phyloP scores from a whole-genome alignment of 441 rosid species.

The Cnidoscolus chayamansa region DNA sequence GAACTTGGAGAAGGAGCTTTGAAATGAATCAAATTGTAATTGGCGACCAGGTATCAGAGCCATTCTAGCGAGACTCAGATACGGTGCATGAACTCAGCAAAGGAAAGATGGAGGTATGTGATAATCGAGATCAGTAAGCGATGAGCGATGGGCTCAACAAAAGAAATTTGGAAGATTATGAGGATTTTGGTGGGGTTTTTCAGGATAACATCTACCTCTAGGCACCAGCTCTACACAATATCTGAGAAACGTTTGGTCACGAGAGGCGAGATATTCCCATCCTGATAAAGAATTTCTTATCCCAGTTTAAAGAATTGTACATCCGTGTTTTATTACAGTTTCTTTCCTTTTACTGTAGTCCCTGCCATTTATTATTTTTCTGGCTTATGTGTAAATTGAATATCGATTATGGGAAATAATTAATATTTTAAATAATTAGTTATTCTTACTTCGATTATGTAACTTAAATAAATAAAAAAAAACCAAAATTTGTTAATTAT shows the following conservation, averaged over 20 bases:
- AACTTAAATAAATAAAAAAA: too few relatives aligned
- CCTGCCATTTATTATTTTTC: too few relatives aligned
- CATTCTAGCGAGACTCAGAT: conserved; percentile 30
- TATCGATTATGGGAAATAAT: too few relatives aligned
- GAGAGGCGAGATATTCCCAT: neutral
- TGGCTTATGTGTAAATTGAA: too few relatives aligned
- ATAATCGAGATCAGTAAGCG: neutral
- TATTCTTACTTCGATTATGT: too few relatives aligned
- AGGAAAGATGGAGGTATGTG: neutral
- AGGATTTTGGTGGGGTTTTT: neutral
- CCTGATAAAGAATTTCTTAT: neutral
- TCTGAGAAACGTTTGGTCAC: conserved; percentile 26
- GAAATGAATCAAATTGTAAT: conserved; percentile 47
- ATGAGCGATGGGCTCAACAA: neutral
- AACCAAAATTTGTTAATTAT: too few relatives aligned
- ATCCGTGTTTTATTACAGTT: neutral
- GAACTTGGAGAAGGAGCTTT: conserved; percentile 45
- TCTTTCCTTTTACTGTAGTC: too few relatives aligned
- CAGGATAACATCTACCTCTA: too few relatives aligned
- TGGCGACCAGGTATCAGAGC: conserved; percentile 54
- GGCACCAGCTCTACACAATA: conserved; percentile 1
- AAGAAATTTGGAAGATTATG: conserved; percentile 8
- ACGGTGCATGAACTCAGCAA: conserved; percentile 5
- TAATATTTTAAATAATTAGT: too few relatives aligned
- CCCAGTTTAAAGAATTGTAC: neutral